These are phyloP conservation scores for Lolium perenne DNA, from an alignment of 176 grass and related monocot genomes.

Conservation along the genomic window DNA sequence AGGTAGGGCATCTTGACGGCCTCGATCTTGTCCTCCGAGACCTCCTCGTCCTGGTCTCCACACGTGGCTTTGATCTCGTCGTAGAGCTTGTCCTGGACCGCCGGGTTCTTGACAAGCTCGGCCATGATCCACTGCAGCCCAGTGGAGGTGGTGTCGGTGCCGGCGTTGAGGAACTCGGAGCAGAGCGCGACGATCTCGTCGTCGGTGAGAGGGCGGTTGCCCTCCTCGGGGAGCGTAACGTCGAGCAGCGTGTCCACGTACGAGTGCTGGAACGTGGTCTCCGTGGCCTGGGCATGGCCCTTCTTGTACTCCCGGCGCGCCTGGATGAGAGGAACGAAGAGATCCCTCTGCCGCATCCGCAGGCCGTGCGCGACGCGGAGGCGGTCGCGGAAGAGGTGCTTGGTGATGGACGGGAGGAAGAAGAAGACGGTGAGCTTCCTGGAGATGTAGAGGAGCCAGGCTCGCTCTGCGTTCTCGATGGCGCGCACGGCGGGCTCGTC, in stretches of 20 bases:
- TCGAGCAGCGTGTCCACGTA: constrained; percentile 65
- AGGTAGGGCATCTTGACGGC: constrained; percentile 44
- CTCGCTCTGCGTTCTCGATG: constrained; percentile 7
- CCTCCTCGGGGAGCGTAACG: constrained; percentile 27
- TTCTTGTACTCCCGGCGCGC: constrained; percentile 13
- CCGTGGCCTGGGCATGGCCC: not conserved
- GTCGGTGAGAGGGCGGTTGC: constrained; percentile 37
- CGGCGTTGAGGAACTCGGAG: constrained; percentile 70
- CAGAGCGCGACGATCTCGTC: constrained; percentile 47
- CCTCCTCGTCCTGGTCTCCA: not conserved
- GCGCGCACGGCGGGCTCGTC: constrained; percentile 48
- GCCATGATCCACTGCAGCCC: constrained; percentile 85
- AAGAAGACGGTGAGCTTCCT: not conserved
- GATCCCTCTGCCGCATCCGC: constrained; percentile 3
- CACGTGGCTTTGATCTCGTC: constrained; percentile 39
- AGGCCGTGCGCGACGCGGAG: constrained; percentile 2
- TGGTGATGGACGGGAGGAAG: constrained; percentile 7
- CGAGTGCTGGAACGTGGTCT: constrained; percentile 37
- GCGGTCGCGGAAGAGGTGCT: constrained; percentile 18
- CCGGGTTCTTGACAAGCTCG: constrained; percentile 61
- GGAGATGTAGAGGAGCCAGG: constrained; percentile 6
- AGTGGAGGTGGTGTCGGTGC: constrained; percentile 73
- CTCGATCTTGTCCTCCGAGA: not conserved
- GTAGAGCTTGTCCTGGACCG: constrained; percentile 50
- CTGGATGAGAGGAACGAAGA: constrained; percentile 3